Evolutionary conservation across 345 rosid species (phyloP).

Genomic region (Linum usitatissimum): DNA sequence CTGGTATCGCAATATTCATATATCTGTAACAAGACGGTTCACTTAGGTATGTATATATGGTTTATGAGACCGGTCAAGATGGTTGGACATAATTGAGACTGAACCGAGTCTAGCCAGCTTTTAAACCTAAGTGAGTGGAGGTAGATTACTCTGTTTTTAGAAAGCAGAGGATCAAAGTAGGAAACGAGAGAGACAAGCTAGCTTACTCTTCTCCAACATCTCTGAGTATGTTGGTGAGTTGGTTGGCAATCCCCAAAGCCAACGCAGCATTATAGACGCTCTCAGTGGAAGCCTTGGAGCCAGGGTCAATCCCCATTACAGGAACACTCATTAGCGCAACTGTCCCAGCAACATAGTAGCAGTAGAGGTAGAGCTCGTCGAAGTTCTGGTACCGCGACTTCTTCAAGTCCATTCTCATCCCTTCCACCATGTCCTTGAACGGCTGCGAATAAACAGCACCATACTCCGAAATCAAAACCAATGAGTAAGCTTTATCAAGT

Average conservation of each 20-base stretch:
- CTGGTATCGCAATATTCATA: too few relatives aligned
- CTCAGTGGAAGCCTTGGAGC: conserved; percentile 38
- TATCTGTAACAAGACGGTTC: too few relatives aligned
- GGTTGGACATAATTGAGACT: too few relatives aligned
- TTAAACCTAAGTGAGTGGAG: too few relatives aligned
- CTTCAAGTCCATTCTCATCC: conserved; percentile 37
- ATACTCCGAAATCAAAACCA: neutral
- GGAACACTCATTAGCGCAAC: conserved; percentile 51
- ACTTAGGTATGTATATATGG: too few relatives aligned
- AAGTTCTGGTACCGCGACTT: conserved; percentile 35
- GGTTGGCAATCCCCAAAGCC: conserved; percentile 47
- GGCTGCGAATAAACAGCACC: conserved; percentile 21
- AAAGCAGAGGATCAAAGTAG: too few relatives aligned
- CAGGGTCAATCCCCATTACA: conserved; percentile 43
- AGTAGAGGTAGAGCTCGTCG: conserved; percentile 49
- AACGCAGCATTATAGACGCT: conserved; percentile 41
- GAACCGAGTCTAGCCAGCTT: too few relatives aligned
- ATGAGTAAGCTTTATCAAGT: neutral
- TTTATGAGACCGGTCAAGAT: too few relatives aligned
- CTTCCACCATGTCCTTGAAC: conserved; percentile 47
- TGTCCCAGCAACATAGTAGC: conserved; percentile 49
- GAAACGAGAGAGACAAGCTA: too few relatives aligned
- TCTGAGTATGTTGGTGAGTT: conserved; percentile 46
- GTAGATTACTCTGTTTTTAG: too few relatives aligned
- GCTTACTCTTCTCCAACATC: conserved; percentile 57